Percentiles rank a stretch among this genome's conserved stretches.
Evolutionary conservation across 2,329 filamentous ascomycete genomes (phyloP).

Genomic region (Niveomyces coronatus): DNA sequence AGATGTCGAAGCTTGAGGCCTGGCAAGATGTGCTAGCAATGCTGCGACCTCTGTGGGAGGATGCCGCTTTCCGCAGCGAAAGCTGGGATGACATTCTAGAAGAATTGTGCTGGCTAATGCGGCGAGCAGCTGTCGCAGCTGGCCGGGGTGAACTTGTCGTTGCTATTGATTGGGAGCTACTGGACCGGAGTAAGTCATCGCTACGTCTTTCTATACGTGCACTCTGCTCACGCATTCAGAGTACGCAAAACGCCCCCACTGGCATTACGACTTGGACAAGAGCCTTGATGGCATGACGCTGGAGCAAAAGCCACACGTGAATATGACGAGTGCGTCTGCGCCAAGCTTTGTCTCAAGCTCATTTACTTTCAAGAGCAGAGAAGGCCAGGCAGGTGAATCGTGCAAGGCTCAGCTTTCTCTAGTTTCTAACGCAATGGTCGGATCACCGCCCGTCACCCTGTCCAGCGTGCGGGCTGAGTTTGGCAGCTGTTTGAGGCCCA

Average conservation of each 20-base stretch:
- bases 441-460: slow-evolving; percentile 41
- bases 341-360: slow-evolving; percentile 44
- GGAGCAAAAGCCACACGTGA: slow-evolving; percentile 37
- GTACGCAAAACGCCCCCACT: slow-evolving; percentile 43
- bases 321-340: slow-evolving; percentile 38
- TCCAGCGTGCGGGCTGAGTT: slow-evolving; percentile 44
- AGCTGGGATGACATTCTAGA: slow-evolving; percentile 51
- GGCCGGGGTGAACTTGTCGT: slow-evolving; percentile 46
- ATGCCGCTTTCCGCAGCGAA: slow-evolving; percentile 44
- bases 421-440: slow-evolving; percentile 43
- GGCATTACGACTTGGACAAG: slow-evolving; percentile 51
- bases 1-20: slow-evolving; percentile 37
- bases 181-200: slow-evolving; percentile 41
- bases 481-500: slow-evolving; percentile 45
- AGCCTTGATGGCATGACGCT: slow-evolving; percentile 41
- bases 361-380: slow-evolving; percentile 47
- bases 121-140: slow-evolving; percentile 42
- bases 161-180: slow-evolving; percentile 55
- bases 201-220: background rate
- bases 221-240: slow-evolving; percentile 22
- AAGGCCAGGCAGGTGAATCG: slow-evolving; percentile 51
- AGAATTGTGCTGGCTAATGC: slow-evolving; percentile 50
- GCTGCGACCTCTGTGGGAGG: slow-evolving; percentile 47
- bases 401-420: slow-evolving; percentile 48
- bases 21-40: slow-evolving; percentile 46